Evolutionary conservation across 1,284 basidiomycete species (phyloP).

Genomic region (Cryptococcus sp.): DNA sequence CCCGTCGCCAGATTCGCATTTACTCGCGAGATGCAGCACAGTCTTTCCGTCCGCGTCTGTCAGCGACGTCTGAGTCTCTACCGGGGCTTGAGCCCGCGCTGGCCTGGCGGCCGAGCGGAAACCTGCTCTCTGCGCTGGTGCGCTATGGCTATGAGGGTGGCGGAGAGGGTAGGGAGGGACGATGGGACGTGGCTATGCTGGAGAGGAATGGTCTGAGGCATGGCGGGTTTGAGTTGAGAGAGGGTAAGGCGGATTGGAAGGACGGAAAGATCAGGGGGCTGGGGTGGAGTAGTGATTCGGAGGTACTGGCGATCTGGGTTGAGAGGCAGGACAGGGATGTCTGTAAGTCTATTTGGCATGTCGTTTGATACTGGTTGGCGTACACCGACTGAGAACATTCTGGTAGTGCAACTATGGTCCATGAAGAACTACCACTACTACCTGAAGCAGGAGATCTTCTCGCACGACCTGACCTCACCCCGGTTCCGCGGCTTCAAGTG

Average conservation of each 20-base stretch:
- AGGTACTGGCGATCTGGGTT: constrained; percentile 80
- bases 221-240: constrained; percentile 77
- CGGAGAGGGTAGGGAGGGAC: constrained; percentile 57
- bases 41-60: constrained; percentile 61
- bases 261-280: constrained; percentile 64
- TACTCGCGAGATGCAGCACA: constrained; percentile 62
- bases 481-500: constrained; percentile 70
- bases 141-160: constrained; percentile 69
- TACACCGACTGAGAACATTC: neutral
- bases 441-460: constrained; percentile 78
- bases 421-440: constrained; percentile 97
- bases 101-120: constrained; percentile 87
- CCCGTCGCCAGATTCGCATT: constrained; percentile 65
- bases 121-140: constrained; percentile 77
- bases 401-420: constrained; percentile 86
- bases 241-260: constrained; percentile 48
- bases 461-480: constrained; percentile 47
- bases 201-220: constrained; percentile 91
- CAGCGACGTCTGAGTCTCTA: constrained; percentile 79
- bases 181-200: constrained; percentile 90
- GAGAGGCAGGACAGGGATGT: constrained; percentile 62
- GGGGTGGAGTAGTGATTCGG: constrained; percentile 85
- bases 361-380: too few relatives aligned
- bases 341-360: neutral
- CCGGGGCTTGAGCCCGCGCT: constrained; percentile 75